Evolutionary conservation across 768 basidiomycete species (phyloP).

Genomic region (Pisolithus tinctorius): DNA sequence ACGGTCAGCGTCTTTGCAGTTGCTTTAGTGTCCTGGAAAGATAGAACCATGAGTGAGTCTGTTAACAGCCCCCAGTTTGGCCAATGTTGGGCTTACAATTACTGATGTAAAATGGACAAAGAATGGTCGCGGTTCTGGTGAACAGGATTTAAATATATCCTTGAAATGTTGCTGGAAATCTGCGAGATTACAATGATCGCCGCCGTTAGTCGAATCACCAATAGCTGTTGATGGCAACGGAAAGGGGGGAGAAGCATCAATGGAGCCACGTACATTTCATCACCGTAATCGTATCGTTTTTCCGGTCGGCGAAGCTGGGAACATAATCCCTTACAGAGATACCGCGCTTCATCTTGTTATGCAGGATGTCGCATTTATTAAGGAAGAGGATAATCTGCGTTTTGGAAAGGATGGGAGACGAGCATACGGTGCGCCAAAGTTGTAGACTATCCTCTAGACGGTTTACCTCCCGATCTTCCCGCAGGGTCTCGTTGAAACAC

Average conservation of each 20-base stretch:
- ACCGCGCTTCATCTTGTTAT: slow-evolving; percentile 65
- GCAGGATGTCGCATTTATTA: slow-evolving; percentile 68
- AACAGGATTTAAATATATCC: slow-evolving; percentile 58
- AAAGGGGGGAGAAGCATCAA: slow-evolving; percentile 6
- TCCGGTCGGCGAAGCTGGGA: slow-evolving; percentile 66
- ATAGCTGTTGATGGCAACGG: background rate
- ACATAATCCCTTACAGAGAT: slow-evolving; percentile 61
- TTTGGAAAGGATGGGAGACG: slow-evolving; percentile 54
- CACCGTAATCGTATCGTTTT: slow-evolving; percentile 63
- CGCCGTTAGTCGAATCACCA: background rate
- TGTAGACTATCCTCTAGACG: slow-evolving; percentile 71
- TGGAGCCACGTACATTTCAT: slow-evolving; percentile 50
- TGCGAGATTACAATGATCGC: slow-evolving; percentile 17
- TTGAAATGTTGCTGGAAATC: slow-evolving; percentile 80
- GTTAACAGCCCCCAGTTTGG: background rate
- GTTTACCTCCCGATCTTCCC: slow-evolving; percentile 64
- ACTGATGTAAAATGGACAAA: slow-evolving; percentile 73
- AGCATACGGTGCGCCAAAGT: slow-evolving; percentile 70
- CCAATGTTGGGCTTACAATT: slow-evolving; percentile 44
- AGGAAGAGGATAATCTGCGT: slow-evolving; percentile 51
- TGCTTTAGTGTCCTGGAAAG: slow-evolving; percentile 59
- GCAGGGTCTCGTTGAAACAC: slow-evolving; percentile 74
- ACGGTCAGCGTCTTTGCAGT: slow-evolving; percentile 66
- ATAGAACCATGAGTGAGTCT: background rate
- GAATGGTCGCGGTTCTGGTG: slow-evolving; percentile 60